Conservation (phyloP, 352 stramenopile species). For the Phytophthora pini region DNA sequence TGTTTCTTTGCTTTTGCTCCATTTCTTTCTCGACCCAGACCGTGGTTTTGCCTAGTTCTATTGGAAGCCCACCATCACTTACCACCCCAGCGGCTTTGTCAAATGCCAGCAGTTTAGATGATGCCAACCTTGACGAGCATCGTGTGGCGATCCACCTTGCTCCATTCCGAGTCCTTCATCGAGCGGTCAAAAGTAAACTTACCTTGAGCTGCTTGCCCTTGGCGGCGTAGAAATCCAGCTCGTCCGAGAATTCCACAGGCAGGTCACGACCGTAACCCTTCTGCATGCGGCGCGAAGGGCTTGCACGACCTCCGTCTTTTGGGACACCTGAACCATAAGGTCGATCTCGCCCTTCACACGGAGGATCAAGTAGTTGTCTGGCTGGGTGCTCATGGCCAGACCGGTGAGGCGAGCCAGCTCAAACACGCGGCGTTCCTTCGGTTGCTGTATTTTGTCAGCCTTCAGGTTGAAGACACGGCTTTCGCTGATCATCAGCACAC, state of each 20-base stretch:
- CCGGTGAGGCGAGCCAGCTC: constrained; percentile 63
- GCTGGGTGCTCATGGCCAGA: constrained; percentile 77
- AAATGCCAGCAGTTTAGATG: constrained; percentile 46
- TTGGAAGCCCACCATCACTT: constrained; percentile 19
- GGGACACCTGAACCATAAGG: constrained; percentile 67
- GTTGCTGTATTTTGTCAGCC: constrained; percentile 84
- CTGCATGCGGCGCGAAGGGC: constrained; percentile 72
- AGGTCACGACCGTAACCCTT: constrained; percentile 65
- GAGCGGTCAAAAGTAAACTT: constrained; percentile 77
- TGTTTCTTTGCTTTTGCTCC: constrained; percentile 23
- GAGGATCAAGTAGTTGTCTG: constrained; percentile 84
- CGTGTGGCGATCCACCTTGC: constrained; percentile 75
- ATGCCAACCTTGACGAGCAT: constrained; percentile 80
- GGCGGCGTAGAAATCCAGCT: constrained; percentile 72
- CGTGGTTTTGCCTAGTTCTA: constrained; percentile 3
- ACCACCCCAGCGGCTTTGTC: constrained; percentile 1
- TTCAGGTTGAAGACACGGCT: constrained; percentile 87
- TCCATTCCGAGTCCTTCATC: constrained; percentile 63
- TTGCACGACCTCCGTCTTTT: constrained; percentile 87
- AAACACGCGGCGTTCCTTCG: constrained; percentile 80
- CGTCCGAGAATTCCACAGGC: constrained; percentile 68
- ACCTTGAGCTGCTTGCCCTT: constrained; percentile 73
- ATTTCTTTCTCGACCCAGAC: constrained; percentile 2
- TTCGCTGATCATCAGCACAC: constrained; percentile 79
- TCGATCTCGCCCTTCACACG: constrained; percentile 81